Base-by-base conservation (phyloP, 2,329 filamentous ascomycete species). In the Exutisphaerella laricina region DNA sequence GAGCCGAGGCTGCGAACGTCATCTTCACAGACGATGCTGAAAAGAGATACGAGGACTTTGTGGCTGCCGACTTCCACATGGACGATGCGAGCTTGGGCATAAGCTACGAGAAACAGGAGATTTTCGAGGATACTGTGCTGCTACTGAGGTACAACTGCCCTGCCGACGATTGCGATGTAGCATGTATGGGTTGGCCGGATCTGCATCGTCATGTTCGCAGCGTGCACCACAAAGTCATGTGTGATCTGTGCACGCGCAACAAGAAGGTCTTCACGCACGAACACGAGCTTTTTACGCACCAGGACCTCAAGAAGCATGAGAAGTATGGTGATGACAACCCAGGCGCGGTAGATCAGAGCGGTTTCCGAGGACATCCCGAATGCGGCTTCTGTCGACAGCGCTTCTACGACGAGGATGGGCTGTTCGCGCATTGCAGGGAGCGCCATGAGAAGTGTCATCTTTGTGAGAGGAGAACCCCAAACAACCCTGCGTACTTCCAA, bases 221-320 rank as follows among this genome's bases (percentile, higher is more conserved):
- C 39, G 78, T 77, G 45, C 92, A 98, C 69, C 75, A 82, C 51
- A 94, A 90, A 69, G 82, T 85, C 62, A 89, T 94, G 83, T 94
- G 79, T 66, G 88, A 95, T 64, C 73, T 95, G 8, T 96, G 89
- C 66, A 85, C 89, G 5, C 75, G 88, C 47, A 89, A 96, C 71
- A 98, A 98, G 69, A 96, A 95, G 61, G 88, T 96, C 23, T 98
- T 98, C 58, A 96, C 92, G 1, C 92, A 98, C 67, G 92, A 98
- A 66, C 92, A 98, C 62, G 87, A 94, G 50, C 75, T 98, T 1
- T 97, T 96, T 64, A 84, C 85, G 1, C 77, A 80, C 49, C 78
- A 82, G 50, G 87, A 90, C 55, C 72, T 97, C 37, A 81, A 85
- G 54, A 85, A 80, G 58, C 92, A 98, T 64, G 94, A 97, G 75